These are phyloP conservation scores for Massarina eburnea DNA, from an alignment of 2,329 filamentous ascomycete genomes.

Conservation along the genomic window DNA sequence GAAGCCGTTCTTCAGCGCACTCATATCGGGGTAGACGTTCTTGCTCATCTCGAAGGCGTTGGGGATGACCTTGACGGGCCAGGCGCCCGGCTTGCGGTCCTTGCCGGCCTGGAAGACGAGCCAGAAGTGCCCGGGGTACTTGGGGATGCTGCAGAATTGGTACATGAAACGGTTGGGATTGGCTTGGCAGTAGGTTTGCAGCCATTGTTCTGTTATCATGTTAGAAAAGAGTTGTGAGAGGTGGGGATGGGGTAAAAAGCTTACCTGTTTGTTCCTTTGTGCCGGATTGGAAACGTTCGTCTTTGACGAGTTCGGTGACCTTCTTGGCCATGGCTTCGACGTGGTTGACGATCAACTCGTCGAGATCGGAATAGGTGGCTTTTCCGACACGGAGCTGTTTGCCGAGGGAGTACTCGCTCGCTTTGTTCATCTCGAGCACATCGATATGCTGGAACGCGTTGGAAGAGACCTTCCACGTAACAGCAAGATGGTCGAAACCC, in stretches of 20 bases:
- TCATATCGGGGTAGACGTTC: conserved; percentile 90
- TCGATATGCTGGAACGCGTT: conserved; percentile 98
- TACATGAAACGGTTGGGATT: conserved; percentile 94
- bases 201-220: conserved; percentile 74
- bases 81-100: conserved; percentile 70
- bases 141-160: conserved; percentile 90
- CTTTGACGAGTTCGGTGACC: conserved; percentile 91
- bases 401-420: conserved; percentile 93
- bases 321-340: conserved; percentile 98
- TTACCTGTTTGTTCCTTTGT: conserved; percentile 82
- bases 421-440: conserved; percentile 93
- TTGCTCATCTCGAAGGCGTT: conserved; percentile 90
- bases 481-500: conserved; percentile 89
- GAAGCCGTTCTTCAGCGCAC: conserved; percentile 94
- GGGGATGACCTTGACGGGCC: conserved; percentile 88
- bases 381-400: conserved; percentile 83
- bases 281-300: conserved; percentile 89
- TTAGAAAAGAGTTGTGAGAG: conserved; percentile 19
- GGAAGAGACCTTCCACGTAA: conserved; percentile 98
- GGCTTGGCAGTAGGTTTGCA: conserved; percentile 92
- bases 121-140: conserved; percentile 91
- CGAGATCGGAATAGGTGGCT: conserved; percentile 91
- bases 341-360: conserved; percentile 95
- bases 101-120: conserved; percentile 94
- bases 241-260: conserved; percentile 40